These are phyloP conservation scores for Pyricularia pennisetigena DNA, from an alignment of 2,329 filamentous ascomycete species.

Conservation along the genomic window DNA sequence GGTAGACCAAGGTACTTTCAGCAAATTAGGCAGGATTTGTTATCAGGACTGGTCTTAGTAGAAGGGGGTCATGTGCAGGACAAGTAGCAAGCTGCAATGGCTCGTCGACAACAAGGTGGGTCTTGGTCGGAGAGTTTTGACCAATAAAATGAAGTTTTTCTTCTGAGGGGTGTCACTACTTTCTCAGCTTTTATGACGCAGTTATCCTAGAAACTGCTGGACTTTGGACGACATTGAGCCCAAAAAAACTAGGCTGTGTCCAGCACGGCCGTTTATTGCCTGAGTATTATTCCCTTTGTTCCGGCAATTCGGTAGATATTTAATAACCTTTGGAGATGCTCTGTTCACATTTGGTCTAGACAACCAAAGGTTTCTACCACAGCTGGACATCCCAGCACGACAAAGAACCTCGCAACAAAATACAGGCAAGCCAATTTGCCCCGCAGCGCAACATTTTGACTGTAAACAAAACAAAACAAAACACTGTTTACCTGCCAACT, in stretches of 20 bases:
- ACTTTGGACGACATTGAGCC: background rate
- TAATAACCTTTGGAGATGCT: background rate
- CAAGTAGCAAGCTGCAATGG: background rate
- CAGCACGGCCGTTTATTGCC: background rate
- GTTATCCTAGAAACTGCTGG: background rate
- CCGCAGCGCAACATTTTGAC: background rate
- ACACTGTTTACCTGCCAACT: background rate
- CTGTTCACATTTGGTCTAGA: background rate
- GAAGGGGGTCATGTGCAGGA: background rate
- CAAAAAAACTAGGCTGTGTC: background rate
- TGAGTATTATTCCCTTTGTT: background rate
- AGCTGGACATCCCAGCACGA: background rate
- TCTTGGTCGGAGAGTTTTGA: background rate
- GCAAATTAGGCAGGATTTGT: background rate
- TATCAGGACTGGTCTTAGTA: background rate
- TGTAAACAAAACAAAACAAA: background rate
- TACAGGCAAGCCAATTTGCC: background rate
- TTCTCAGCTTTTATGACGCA: slow-evolving; percentile 3
- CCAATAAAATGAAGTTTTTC: background rate
- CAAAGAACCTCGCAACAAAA: background rate
- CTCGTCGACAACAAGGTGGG: background rate
- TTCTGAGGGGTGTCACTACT: background rate
- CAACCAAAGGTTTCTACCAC: background rate
- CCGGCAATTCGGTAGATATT: background rate
- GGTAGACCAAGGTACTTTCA: background rate